phyloP scores from a whole-genome alignment of 331 rosid genomes.

The Rhamnella rubrinervis region DNA sequence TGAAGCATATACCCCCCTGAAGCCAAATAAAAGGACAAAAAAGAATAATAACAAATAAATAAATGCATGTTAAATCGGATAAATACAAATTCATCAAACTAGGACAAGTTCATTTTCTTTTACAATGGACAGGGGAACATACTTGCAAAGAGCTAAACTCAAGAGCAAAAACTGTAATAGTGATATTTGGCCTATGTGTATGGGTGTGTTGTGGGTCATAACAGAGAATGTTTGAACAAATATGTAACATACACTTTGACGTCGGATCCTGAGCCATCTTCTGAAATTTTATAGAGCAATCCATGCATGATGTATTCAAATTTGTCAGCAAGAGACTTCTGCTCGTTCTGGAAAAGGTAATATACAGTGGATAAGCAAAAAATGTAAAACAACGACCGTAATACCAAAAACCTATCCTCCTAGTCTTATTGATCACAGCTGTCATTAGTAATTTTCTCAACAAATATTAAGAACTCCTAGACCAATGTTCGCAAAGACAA shows the following conservation, averaged over 20 bases:
- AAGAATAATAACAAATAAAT: not conserved
- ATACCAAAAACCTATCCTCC: too few species aligned
- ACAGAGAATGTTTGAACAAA: slow-evolving; percentile 1
- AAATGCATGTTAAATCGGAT: slow-evolving; percentile 7
- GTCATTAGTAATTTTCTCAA: too few species aligned
- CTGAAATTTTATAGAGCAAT: slow-evolving; percentile 54
- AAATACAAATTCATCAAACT: not conserved
- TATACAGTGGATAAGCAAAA: slow-evolving; percentile 20
- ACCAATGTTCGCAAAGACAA: too few species aligned
- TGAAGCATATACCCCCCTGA: slow-evolving; percentile 68
- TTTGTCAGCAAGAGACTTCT: slow-evolving; percentile 75
- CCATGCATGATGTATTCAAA: slow-evolving; percentile 95
- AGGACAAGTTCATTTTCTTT: not conserved
- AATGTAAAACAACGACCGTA: too few species aligned
- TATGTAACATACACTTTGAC: slow-evolving; percentile 59
- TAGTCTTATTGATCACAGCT: too few species aligned
- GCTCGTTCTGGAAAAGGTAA: slow-evolving; percentile 56
- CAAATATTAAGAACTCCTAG: too few species aligned
- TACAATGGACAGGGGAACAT: not conserved
- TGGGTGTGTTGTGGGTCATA: not conserved
- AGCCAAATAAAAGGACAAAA: slow-evolving; percentile 11
- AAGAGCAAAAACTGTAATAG: not conserved
- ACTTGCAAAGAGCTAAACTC: not conserved
- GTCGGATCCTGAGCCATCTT: slow-evolving; percentile 40
- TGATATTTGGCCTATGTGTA: not conserved